phyloP scores from a whole-genome alignment of 1,284 basidiomycete species.

The Cystobasidium slooffiae region DNA sequence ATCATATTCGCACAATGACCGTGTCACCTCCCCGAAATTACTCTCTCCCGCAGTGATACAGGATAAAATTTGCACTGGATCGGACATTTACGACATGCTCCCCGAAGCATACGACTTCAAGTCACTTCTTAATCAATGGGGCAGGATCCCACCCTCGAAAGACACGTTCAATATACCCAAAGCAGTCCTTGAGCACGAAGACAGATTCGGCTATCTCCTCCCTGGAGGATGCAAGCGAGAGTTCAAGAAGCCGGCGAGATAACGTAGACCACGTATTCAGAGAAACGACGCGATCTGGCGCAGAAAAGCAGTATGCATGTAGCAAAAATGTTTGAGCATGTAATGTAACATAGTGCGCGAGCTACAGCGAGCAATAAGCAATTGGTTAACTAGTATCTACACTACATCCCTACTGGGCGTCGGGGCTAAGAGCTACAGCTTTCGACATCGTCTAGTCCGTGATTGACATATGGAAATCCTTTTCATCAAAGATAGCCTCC shows the following conservation, averaged over 20 bases:
- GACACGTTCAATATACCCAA: conserved; percentile 17
- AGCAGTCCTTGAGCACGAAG: conserved; percentile 14
- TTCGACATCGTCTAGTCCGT: not conserved
- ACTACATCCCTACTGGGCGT: not conserved
- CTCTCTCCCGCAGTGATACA: conserved; percentile 65
- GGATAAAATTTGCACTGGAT: conserved; percentile 66
- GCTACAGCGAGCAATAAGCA: too few relatives aligned
- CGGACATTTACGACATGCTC: conserved; percentile 63
- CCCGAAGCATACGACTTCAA: conserved; percentile 42
- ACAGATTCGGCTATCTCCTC: conserved; percentile 26
- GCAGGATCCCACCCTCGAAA: conserved; percentile 16
- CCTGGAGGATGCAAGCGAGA: conserved; percentile 35
- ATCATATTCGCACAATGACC: conserved; percentile 69
- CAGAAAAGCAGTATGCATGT: not conserved
- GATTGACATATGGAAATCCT: conserved; percentile 7
- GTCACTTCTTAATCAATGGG: conserved; percentile 24
- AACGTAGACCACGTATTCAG: not conserved
- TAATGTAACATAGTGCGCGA: too few relatives aligned
- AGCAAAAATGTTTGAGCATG: not conserved
- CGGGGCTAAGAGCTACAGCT: not conserved
- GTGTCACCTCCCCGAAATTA: conserved; percentile 63
- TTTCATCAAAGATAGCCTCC: conserved; percentile 3
- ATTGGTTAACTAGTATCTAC: not conserved
- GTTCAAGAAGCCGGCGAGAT: not conserved
- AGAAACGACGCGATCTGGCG: not conserved